Percentiles rank a stretch among this genome's conserved stretches.
phyloP scores from a whole-genome alignment of 2,329 filamentous ascomycete species.

The Dothideomycetidae sp. region DNA sequence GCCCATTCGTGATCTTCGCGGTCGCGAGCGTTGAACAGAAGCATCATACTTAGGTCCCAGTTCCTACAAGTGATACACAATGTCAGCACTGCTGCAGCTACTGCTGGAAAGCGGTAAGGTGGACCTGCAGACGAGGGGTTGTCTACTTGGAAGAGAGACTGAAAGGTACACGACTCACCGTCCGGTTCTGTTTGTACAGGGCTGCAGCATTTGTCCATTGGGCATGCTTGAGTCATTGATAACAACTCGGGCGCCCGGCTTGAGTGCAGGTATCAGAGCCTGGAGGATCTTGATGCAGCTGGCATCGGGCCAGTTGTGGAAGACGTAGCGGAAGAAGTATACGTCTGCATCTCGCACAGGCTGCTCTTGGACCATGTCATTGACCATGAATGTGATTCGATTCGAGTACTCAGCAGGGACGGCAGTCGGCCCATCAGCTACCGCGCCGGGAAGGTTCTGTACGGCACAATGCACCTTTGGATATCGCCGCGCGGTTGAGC shows the following conservation, averaged over 20 bases:
- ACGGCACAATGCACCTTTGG: too few species aligned
- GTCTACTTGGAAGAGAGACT: neutral
- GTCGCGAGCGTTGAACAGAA: constrained; percentile 16
- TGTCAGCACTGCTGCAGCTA: too few species aligned
- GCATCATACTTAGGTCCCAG: constrained; percentile 16
- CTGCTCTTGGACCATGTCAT: constrained; percentile 20
- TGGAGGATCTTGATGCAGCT: constrained; percentile 14
- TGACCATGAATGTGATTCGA: constrained; percentile 13
- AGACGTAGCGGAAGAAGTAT: constrained; percentile 16
- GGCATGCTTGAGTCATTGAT: constrained; percentile 16
- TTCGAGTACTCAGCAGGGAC: constrained; percentile 8
- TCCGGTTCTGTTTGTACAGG: neutral
- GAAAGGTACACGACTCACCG: neutral
- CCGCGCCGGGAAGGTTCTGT: neutral
- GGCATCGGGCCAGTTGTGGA: constrained; percentile 19
- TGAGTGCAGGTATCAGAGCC: constrained; percentile 12
- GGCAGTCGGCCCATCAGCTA: neutral
- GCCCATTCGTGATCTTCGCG: constrained; percentile 15
- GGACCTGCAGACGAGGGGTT: too few species aligned
- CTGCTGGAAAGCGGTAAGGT: too few species aligned
- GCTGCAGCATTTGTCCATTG: neutral
- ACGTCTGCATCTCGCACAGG: constrained; percentile 20
- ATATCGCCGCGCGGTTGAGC: too few species aligned
- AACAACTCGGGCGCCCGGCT: constrained; percentile 15
- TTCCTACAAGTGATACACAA: neutral